phyloP scores from a whole-genome alignment of 2,329 filamentous ascomycete species.

The Clonostachys chloroleuca region DNA sequence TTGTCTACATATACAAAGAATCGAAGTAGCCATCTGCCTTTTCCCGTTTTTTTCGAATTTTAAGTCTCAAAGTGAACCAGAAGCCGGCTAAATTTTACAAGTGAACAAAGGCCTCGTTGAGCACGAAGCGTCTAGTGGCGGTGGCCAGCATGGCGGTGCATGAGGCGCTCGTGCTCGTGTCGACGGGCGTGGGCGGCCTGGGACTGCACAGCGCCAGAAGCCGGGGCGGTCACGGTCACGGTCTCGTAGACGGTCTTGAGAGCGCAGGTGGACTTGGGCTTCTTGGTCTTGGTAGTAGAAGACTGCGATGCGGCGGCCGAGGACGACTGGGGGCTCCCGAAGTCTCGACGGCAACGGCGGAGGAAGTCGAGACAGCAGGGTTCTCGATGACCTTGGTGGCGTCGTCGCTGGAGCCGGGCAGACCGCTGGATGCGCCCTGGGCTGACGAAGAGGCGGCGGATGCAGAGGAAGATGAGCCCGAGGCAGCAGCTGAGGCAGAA shows the following conservation, averaged over 20 bases:
- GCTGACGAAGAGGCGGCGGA: too few species aligned
- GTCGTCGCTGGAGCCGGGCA: not conserved
- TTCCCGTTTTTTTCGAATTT: too few species aligned
- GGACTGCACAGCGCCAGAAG: not conserved
- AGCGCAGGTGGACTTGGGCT: constrained; percentile 29
- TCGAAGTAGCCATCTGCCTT: too few species aligned
- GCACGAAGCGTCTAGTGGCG: too few species aligned
- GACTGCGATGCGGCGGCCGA: not conserved
- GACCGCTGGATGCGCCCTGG: not conserved
- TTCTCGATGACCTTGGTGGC: not conserved
- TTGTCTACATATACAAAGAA: too few species aligned
- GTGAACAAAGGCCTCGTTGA: too few species aligned
- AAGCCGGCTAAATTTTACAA: too few species aligned
- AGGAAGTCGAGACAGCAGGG: not conserved
- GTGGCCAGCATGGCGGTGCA: too few species aligned
- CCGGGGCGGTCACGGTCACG: constrained; percentile 32
- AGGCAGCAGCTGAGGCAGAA: not conserved
- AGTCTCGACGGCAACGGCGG: not conserved
- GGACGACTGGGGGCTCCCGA: not conserved
- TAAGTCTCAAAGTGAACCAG: too few species aligned
- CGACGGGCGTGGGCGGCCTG: too few species aligned
- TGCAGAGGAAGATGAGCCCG: too few species aligned
- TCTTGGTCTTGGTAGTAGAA: constrained; percentile 15
- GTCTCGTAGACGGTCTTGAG: constrained; percentile 37
- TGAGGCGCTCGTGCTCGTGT: too few species aligned